A percentile compares a stretch with the other conserved stretches of the same genome.
These are phyloP conservation scores for Aspergillus ostianus DNA, from an alignment of 495 filamentous ascomycete genomes.

Conservation along the genomic window DNA sequence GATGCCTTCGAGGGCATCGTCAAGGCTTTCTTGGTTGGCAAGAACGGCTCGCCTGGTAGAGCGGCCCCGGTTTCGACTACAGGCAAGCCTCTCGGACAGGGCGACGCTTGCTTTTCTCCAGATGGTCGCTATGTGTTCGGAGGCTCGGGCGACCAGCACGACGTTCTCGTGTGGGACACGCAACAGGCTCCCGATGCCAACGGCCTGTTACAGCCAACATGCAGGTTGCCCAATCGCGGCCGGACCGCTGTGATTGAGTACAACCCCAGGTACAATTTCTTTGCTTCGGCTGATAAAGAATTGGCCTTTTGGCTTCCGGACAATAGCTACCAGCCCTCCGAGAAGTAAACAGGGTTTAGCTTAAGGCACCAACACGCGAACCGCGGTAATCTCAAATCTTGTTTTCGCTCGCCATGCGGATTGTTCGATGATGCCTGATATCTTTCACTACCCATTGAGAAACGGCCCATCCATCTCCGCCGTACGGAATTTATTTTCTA, in stretches of 20 bases:
- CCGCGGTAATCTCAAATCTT: background rate
- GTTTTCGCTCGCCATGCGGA: background rate
- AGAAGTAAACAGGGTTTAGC: constrained; percentile 26
- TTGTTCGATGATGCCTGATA: background rate
- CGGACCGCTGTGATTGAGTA: constrained; percentile 75
- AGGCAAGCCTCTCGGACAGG: constrained; percentile 57
- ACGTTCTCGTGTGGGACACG: constrained; percentile 82
- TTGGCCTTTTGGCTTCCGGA: constrained; percentile 85
- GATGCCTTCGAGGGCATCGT: constrained; percentile 84
- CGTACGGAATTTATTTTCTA: background rate
- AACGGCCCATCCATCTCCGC: background rate
- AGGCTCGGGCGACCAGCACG: constrained; percentile 64
- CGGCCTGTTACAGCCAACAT: constrained; percentile 61
- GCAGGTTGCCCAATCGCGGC: constrained; percentile 62
- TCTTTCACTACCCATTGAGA: background rate
- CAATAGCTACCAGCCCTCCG: constrained; percentile 30
- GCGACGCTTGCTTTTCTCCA: constrained; percentile 83
- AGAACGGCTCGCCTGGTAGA: constrained; percentile 42
- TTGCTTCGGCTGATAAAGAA: constrained; percentile 85
- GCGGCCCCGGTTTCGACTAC: constrained; percentile 46
- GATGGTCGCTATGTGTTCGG: constrained; percentile 86
- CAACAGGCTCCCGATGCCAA: constrained; percentile 48
- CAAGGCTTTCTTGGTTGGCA: constrained; percentile 59
- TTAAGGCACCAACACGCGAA: background rate
- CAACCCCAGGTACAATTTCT: constrained; percentile 86